Conservation (phyloP, 495 filamentous ascomycete genomes). For the Penicillium paxilli region DNA sequence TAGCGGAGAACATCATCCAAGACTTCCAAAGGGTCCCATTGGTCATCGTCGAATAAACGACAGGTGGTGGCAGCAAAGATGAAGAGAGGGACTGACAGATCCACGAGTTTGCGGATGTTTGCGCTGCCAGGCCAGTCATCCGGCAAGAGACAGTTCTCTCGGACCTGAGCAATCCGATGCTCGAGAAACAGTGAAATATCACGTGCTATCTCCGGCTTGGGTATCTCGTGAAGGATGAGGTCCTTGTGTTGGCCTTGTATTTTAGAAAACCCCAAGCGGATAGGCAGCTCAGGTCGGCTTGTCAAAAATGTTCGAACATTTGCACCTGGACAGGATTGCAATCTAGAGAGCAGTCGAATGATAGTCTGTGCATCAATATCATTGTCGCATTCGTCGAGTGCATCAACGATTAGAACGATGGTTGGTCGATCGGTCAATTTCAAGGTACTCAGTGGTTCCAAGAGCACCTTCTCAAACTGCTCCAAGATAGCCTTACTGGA, state of each 20-base stretch:
- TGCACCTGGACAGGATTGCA: slow-evolving; percentile 7
- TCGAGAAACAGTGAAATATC: slow-evolving; percentile 29
- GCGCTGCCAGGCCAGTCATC: slow-evolving; percentile 41
- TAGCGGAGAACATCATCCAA: slow-evolving; percentile 15
- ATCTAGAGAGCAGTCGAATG: slow-evolving; percentile 31
- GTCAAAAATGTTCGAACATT: slow-evolving; percentile 34
- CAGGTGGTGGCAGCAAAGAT: slow-evolving; percentile 32
- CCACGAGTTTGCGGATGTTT: slow-evolving; percentile 8
- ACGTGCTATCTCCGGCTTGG: slow-evolving; percentile 16
- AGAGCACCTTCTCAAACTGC: slow-evolving; percentile 52
- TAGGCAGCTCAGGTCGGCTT: slow-evolving; percentile 47
- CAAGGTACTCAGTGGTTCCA: slow-evolving; percentile 32
- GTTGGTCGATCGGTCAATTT: background rate
- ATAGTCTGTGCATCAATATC: slow-evolving; percentile 38
- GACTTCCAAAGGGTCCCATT: slow-evolving; percentile 13
- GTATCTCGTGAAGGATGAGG: slow-evolving; percentile 26
- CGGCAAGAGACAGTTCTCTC: background rate
- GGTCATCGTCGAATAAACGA: slow-evolving; percentile 22
- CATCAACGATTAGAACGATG: slow-evolving; percentile 49
- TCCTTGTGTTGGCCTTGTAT: slow-evolving; percentile 17
- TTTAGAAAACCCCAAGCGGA: slow-evolving; percentile 32
- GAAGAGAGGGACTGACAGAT: slow-evolving; percentile 29
- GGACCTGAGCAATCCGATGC: slow-evolving; percentile 18
- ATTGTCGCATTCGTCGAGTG: slow-evolving; percentile 52
- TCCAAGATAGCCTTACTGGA: slow-evolving; percentile 32